These are phyloP conservation scores for Termitomyces sp. DNA, from an alignment of 768 basidiomycete species.

Conservation along the genomic window DNA sequence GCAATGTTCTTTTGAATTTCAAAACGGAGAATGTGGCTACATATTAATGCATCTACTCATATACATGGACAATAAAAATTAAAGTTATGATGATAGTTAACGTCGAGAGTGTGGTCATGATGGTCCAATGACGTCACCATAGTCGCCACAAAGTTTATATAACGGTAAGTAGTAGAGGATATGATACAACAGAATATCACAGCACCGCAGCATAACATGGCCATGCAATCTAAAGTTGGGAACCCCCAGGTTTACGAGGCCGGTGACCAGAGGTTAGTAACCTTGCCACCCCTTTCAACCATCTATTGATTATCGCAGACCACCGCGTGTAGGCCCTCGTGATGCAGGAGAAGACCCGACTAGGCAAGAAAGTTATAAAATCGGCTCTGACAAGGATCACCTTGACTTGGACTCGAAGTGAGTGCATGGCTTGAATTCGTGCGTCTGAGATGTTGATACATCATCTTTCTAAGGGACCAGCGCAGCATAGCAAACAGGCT, in stretches of 20 bases:
- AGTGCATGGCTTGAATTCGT: background rate
- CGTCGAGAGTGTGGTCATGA: background rate
- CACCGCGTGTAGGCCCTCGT: background rate
- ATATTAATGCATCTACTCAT: background rate
- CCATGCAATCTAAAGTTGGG: slow-evolving; percentile 48
- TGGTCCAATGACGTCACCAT: background rate
- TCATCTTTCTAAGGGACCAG: background rate
- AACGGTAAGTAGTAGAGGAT: background rate
- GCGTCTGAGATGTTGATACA: background rate
- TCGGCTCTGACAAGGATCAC: background rate
- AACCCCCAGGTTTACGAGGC: slow-evolving; percentile 42
- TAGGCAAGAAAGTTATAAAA: background rate
- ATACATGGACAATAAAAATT: background rate
- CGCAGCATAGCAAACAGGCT: slow-evolving; percentile 35
- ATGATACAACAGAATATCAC: background rate
- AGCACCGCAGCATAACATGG: background rate
- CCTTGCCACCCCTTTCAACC: background rate
- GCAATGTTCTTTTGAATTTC: background rate
- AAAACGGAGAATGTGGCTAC: background rate
- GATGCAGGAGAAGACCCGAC: background rate
- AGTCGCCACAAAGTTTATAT: too few species aligned
- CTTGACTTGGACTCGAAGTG: background rate
- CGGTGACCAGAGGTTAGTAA: slow-evolving; percentile 39
- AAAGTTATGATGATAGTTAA: background rate
- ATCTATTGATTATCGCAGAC: background rate